These are phyloP conservation scores for Fusarium phyllophilum DNA, from an alignment of 2,329 filamentous ascomycete genomes.

Conservation along the genomic window DNA sequence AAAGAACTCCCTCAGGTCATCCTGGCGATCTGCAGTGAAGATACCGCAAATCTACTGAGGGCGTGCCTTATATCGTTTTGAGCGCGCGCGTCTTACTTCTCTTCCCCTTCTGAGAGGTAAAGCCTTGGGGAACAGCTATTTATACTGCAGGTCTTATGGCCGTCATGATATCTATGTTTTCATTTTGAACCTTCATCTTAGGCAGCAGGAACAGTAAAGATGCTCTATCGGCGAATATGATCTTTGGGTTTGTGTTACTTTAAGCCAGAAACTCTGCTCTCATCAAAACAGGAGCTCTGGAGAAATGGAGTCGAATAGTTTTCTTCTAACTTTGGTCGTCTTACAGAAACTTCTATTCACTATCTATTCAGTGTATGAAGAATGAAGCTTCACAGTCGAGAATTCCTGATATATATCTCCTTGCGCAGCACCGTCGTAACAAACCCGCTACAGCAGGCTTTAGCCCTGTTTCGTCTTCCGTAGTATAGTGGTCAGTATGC, in stretches of 20 bases:
- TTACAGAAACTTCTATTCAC: neutral
- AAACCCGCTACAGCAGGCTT: neutral
- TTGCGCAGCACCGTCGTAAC: neutral
- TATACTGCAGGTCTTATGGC: neutral
- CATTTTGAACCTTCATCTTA: neutral
- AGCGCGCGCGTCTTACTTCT: neutral
- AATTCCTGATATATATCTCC: neutral
- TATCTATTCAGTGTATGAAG: neutral
- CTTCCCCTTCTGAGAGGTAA: neutral
- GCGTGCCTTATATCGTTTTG: neutral
- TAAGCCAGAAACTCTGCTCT: neutral
- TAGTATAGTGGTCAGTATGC: constrained; percentile 47
- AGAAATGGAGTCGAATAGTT: neutral
- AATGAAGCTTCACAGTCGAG: rapidly evolving
- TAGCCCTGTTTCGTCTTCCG: neutral
- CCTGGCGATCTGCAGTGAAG: neutral
- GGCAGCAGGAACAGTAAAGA: neutral
- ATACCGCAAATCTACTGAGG: neutral
- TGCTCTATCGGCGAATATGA: neutral
- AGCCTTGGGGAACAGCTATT: neutral
- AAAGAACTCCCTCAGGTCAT: neutral
- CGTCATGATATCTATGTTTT: neutral
- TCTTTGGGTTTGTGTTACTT: neutral
- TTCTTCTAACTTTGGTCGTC: neutral
- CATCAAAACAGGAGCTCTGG: neutral